Evolutionary conservation across 352 stramenopile genomes (phyloP), one percentile per base, ranked within the genome.

Genomic region (Globisporangium spiculum): DNA sequence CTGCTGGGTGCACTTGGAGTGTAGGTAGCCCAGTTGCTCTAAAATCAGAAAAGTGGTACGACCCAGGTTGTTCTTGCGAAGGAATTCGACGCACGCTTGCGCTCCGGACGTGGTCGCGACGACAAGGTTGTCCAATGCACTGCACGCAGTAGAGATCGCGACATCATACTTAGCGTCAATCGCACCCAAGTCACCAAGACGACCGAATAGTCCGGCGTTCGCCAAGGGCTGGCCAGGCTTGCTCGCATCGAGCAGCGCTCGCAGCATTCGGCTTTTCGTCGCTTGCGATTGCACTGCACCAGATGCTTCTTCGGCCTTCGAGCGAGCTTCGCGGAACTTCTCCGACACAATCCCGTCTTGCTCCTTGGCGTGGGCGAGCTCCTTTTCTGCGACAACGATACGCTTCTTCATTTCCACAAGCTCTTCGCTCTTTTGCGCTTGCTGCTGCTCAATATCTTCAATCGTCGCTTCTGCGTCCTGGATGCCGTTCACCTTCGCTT

Each of bases 101-200:
- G 94, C 98, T 1, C 96, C 98, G 9, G 89, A 94, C 0, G 96
- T 98, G 0, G 94, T 99, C 44, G 99, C 93, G 1, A 99, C 97
- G 2, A 99, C 97, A 65, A 99, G 88, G 66, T 99, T 86, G 72
- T 99, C 97, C 3, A 99, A 79, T 63, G 93, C 93, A 41, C 91
- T 86, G 73, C 97, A 99, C 0, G 98, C 97, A 32, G 98, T 99
- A 7, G 96, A 99, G 58, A 99, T 96, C 22, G 98, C 98, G 36
- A 99, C 95, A 77, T 99, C 98, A 74, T 99, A 99, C 63, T 98
- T 91, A 55, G 79, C 84, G 60, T 96, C 85, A 71, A 99, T 99
- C 1, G 90, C 88, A 22, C 97, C 97, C 54, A 99, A 84, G 73
- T 99, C 98, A 27, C 98, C 98, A 1, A 99, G 84, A 69, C 98